Conservation (phyloP, 768 basidiomycete genomes). For the Pulveroboletus ravenelii region DNA sequence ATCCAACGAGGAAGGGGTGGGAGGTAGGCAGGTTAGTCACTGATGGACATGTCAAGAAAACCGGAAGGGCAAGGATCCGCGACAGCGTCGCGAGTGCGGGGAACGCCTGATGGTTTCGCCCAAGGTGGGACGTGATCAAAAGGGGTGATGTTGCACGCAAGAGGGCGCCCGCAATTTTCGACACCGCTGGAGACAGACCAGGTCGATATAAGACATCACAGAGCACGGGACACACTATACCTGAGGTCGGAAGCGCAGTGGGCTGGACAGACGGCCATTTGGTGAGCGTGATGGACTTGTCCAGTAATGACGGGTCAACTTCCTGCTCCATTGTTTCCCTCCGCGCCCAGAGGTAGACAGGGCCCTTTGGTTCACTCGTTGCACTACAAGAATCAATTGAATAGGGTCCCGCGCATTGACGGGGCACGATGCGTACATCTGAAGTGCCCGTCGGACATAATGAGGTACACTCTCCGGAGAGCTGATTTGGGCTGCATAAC, state of each 20-base stretch:
- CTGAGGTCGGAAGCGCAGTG: constrained; percentile 39
- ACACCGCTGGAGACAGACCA: constrained; percentile 22
- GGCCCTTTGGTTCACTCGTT: constrained; percentile 65
- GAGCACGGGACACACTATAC: constrained; percentile 21
- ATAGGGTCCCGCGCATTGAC: neutral
- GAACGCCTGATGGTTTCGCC: constrained; percentile 48
- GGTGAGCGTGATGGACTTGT: constrained; percentile 22
- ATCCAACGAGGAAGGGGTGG: constrained; percentile 50
- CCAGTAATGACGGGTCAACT: constrained; percentile 37
- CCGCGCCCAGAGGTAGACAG: constrained; percentile 69
- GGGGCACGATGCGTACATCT: constrained; percentile 43
- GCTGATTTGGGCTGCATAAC: constrained; percentile 54
- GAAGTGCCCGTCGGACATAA: constrained; percentile 53
- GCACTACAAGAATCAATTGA: constrained; percentile 39
- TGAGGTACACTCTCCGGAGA: constrained; percentile 50
- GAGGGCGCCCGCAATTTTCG: constrained; percentile 45
- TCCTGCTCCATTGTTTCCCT: constrained; percentile 71
- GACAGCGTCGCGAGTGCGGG: constrained; percentile 45
- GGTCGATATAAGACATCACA: neutral
- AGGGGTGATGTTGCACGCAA: constrained; percentile 49
- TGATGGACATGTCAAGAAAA: constrained; percentile 49
- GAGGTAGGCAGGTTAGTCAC: constrained; percentile 51
- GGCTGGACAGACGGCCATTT: constrained; percentile 54
- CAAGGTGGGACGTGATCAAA: constrained; percentile 61
- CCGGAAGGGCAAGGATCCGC: constrained; percentile 47